Conservation (phyloP, 2,329 filamentous ascomycete species). For the Taxawa tesnikishii region DNA sequence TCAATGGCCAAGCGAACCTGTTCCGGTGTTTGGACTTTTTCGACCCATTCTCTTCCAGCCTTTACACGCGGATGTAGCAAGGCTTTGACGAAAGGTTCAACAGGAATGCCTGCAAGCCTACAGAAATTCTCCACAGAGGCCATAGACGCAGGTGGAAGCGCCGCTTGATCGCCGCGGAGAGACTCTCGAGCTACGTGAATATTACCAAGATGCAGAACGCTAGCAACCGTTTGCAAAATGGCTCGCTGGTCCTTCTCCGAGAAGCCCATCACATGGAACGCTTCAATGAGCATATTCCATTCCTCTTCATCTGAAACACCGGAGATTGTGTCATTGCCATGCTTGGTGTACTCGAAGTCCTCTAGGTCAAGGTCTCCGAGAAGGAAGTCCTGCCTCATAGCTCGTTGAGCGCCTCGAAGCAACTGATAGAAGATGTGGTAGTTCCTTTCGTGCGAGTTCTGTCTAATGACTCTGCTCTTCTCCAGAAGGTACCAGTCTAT, state of each 20-base stretch:
- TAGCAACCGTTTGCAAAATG: conserved; percentile 78
- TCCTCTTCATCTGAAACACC: conserved; percentile 86
- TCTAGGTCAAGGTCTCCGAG: conserved; percentile 64
- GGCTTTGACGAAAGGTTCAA: conserved; percentile 77
- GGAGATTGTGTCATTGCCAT: conserved; percentile 81
- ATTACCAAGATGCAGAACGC: conserved; percentile 88
- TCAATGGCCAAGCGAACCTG: conserved; percentile 85
- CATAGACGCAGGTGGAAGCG: conserved; percentile 63
- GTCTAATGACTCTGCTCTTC: conserved; percentile 89
- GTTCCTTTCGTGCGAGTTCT: conserved; percentile 80
- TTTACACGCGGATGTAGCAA: conserved; percentile 88
- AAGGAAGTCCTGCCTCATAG: conserved; percentile 64
- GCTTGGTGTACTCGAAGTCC: conserved; percentile 82
- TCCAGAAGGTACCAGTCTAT: conserved; percentile 98
- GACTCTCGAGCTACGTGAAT: conserved; percentile 84
- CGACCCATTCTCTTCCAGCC: conserved; percentile 93
- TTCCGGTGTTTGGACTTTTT: conserved; percentile 95
- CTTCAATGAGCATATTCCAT: conserved; percentile 82
- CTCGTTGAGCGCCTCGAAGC: conserved; percentile 64
- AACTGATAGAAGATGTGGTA: conserved; percentile 98
- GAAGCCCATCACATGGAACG: conserved; percentile 91
- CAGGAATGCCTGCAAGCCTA: conserved; percentile 67
- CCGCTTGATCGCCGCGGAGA: conserved; percentile 78
- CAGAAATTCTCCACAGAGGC: conserved; percentile 69
- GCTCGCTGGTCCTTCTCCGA: conserved; percentile 69